Evolutionary conservation across 768 basidiomycete species (phyloP), one percentile per base, ranked within the genome.

Genomic region (Boletus tylopilopsis): DNA sequence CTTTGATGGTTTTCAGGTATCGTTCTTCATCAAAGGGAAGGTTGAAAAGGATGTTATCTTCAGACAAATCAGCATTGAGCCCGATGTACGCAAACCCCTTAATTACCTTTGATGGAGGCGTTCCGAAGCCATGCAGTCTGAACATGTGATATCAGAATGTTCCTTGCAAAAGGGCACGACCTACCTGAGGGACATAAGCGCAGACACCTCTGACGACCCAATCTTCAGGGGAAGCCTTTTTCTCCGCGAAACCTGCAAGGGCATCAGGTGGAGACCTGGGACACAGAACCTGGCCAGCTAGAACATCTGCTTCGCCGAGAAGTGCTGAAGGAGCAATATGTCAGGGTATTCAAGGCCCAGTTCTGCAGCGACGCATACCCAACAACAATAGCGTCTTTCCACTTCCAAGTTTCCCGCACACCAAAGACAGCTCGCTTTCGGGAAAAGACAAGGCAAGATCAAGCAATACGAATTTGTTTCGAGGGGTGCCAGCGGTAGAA

Each of bases 361-460:
- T 13, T 22, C 38, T 19, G 29, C 23, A 18, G 16, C 19, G 22
- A 36, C 5, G 45, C 64, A 5, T 54, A 78, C 87, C 77, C 27
- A 87, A 74, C n/a, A 95, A 70, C 25, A 95, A 64, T 6, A 96
- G 70, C 0, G 92, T 89, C 71, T 95, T 96, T 23, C 94, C 93
- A 16, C 87, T 87, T 4, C 91, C 93, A 10, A 95, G 74, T 61
- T 92, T 90, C 2, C 94, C 94, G 60, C 91, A 94, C 16, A 96
- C 78, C 15, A 96, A 75, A 2, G 88, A 85, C 22, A 95, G 73
- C 65, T 88, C 79, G 23, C 88, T 88, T 12, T 72, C 67, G 0
- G 93, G 93, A 71, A 96, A 94, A 36, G 80, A 75, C 15, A 94
- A 66, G 16, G 77, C 79, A 47, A 95, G 66, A 61, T 94, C 89